Evolutionary conservation across 129 eudicot genomes (phyloP), one percentile per base, ranked within the genome.

Genomic region (Escallonia herrerae): DNA sequence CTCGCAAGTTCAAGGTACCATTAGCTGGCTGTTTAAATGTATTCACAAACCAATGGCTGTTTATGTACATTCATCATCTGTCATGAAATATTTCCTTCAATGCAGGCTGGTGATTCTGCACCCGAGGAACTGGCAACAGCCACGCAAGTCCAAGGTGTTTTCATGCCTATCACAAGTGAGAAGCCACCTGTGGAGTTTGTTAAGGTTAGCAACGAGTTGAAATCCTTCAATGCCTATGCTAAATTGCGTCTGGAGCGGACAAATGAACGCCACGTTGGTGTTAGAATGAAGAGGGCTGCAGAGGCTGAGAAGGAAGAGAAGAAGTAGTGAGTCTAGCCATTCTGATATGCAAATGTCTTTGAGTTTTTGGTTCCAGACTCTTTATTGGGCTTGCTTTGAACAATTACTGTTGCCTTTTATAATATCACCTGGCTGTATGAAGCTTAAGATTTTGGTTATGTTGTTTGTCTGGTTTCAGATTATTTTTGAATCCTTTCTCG

Each of bases 301-400:
- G 90, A 87, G 58, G 95, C 95, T 6, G 90, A 83, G 69, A 87
- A 87, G 76, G 95, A 84, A 82, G 91, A 88, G 68, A 84, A 88
- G 84, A 82, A 88, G 70, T 84, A 86, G 70, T n/a, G 15, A 1
- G 61, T 40, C 61, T 10, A 3, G 33, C 33, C 33, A 22, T 22
- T 22, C 33, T 22, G 33, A 0, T 22, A 22, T 0, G 33, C 33
- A 22, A 22, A 22, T 22, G 33, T 22, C 33, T 22, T 22, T 22
- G 33, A 22, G 33, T 22, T 22, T 22, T 22, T 22, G 33, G 33
- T 22, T 22, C 33, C 33, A 22, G 33, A 22, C 33, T n/a, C n/a
- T 22, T 22, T 22, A 22, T 22, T 22, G 33, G 0, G 33, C 33
- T 22, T 22, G 33, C 33, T 22, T 22, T 22, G 33, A 22, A 22